Evolutionary conservation across 2,329 filamentous ascomycete species (phyloP), one percentile per base, ranked within the genome.

Genomic region (Periconia sp.): DNA sequence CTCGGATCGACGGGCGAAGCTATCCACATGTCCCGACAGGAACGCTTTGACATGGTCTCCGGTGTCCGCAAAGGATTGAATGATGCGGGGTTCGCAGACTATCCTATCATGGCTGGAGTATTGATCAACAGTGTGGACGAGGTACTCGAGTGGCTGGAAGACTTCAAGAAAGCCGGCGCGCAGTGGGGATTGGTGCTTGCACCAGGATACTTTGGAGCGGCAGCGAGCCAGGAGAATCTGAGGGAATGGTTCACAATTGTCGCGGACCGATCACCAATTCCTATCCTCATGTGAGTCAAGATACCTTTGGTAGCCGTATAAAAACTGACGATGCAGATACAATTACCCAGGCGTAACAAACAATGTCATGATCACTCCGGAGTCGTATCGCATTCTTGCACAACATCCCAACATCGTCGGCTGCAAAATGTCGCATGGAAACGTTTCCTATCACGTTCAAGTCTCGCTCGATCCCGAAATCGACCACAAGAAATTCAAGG

Each of bases 261-360:
- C n/a, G 84, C 83, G 4, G 79, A 85, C 56, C 71, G 74, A 54
- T 82, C 79, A 48, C 77, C 76, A 2, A 73, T 87, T 17, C 82
- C 83, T 0, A 76, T 87, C 28, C 63, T 87, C 56, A 78, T 86
- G 78, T 83, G 59, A 64, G 78, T 63, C 3, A 28, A 12, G 5
- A n/a, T n/a, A 28, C 10, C 4, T 26, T 12, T 19, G 11, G 18
- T 13, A 9, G 22, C 15, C 21, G 15, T 12, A 26, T 2, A 8
- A 16, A 3, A 26, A 56, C 46, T 37, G 24, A 41, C 16, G 4
- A 16, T n/a, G 13, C 43, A 82, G 78, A 43, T 85, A 85, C 65
- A 79, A 85, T 66, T 85, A 85, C 67, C 84, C 84, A 1, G 83
- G 81, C 37, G 84, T 87, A 16, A 84, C 83, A 8, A 87, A 87